A percentile compares a stretch with the other conserved stretches of the same genome.
Evolutionary conservation across 768 basidiomycete species (phyloP).

Genomic region (Russula abietina): DNA sequence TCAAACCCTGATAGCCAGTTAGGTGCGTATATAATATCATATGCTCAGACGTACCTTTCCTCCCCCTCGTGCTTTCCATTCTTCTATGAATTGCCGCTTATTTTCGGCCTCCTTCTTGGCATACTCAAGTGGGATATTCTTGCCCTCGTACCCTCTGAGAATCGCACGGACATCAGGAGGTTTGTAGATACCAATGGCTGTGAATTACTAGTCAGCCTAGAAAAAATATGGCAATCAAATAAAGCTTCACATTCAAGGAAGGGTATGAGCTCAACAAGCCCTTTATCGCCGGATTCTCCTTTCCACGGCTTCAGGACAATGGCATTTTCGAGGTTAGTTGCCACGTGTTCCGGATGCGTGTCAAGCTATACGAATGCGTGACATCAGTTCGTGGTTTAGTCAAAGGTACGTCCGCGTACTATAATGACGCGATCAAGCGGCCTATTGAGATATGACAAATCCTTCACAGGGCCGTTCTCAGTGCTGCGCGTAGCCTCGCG

Average conservation of each 20-base stretch:
- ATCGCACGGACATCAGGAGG: conserved; percentile 85
- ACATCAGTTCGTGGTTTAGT: conserved; percentile 43
- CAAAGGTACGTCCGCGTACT: not conserved
- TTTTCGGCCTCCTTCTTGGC: conserved; percentile 81
- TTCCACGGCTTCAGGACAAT: conserved; percentile 82
- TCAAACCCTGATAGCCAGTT: conserved; percentile 30
- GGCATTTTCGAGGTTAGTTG: conserved; percentile 83
- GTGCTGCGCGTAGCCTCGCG: conserved; percentile 83
- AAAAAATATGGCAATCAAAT: not conserved
- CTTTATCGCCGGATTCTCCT: conserved; percentile 67
- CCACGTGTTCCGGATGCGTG: conserved; percentile 69
- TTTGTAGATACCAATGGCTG: conserved; percentile 90
- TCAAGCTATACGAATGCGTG: conserved; percentile 83
- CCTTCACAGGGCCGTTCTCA: conserved; percentile 86
- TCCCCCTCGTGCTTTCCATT: conserved; percentile 56
- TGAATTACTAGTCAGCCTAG: not conserved
- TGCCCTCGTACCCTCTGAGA: conserved; percentile 75
- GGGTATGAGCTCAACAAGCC: conserved; percentile 87
- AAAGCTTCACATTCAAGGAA: conserved; percentile 80
- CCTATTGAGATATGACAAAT: conserved; percentile 91
- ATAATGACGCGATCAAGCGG: conserved; percentile 22
- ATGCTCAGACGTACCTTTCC: conserved; percentile 13
- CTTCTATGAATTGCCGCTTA: conserved; percentile 69
- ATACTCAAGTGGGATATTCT: conserved; percentile 85
- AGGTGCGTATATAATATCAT: conserved; percentile 16